A percentile compares a stretch with the other conserved stretches of the same genome.
phyloP scores from a whole-genome alignment of 352 stramenopile species.

The Phytophthora crassamura region DNA sequence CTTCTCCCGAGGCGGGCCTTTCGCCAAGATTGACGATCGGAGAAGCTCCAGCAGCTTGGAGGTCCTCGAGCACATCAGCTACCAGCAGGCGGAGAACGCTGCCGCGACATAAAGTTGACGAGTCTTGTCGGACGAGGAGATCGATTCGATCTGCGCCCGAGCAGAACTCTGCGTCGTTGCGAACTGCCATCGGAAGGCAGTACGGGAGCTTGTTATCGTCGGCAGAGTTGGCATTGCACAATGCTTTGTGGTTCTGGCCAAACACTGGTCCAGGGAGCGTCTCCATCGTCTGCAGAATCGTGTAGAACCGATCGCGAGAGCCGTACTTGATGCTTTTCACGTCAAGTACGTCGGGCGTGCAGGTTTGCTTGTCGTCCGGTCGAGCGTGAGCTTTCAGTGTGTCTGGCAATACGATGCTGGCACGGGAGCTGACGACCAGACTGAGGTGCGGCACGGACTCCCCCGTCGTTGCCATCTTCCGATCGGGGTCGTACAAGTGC shows the following conservation, averaged over 20 bases:
- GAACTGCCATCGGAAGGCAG: slow-evolving; percentile 52
- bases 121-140: slow-evolving; percentile 31
- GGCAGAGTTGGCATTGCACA: slow-evolving; percentile 16
- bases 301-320: slow-evolving; percentile 6
- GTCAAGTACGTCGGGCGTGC: slow-evolving; percentile 8
- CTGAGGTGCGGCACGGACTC: slow-evolving; percentile 31
- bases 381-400: neutral
- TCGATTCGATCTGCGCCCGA: slow-evolving; percentile 47
- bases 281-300: slow-evolving; percentile 17
- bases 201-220: slow-evolving; percentile 19
- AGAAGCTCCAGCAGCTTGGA: slow-evolving; percentile 22
- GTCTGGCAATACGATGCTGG: neutral
- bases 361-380: too few relatives aligned
- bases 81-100: slow-evolving; percentile 56
- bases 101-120: slow-evolving; percentile 40
- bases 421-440: slow-evolving; percentile 12
- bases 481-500: slow-evolving; percentile 43
- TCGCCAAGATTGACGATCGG: slow-evolving; percentile 37
- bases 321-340: slow-evolving; percentile 6
- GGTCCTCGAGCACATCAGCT: slow-evolving; percentile 48
- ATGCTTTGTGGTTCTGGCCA: neutral
- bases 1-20: slow-evolving; percentile 39
- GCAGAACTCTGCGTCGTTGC: slow-evolving; percentile 47
- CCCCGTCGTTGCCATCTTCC: slow-evolving; percentile 5
- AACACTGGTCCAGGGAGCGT: slow-evolving; percentile 14